Conservation (phyloP, 2,329 filamentous ascomycete species). For the Aspergillus jensenii region DNA sequence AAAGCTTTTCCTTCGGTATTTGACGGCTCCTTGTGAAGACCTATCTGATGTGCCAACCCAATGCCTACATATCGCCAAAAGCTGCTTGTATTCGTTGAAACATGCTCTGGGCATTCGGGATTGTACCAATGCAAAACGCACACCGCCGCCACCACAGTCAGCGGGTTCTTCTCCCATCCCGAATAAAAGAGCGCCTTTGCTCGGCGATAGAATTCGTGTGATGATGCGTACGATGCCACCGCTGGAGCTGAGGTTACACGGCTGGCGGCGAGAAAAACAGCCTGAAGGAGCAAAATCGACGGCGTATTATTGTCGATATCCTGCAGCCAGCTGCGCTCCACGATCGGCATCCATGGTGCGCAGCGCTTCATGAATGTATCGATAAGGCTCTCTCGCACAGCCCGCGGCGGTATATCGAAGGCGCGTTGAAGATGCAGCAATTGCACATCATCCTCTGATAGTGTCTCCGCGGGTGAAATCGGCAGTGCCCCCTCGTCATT, state of each 20-base stretch:
- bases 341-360: slow-evolving; percentile 34
- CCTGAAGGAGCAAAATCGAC: slow-evolving; percentile 1
- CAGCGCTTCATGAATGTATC: slow-evolving; percentile 33
- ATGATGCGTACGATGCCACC: slow-evolving; percentile 26
- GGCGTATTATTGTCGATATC: slow-evolving; percentile 24
- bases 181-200: slow-evolving; percentile 35
- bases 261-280: too few species aligned
- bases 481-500: too few species aligned
- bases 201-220: slow-evolving; percentile 33
- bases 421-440: too few species aligned
- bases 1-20: slow-evolving; percentile 21
- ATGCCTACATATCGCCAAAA: slow-evolving; percentile 47
- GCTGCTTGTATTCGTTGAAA: slow-evolving; percentile 45
- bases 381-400: slow-evolving; percentile 25
- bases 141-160: slow-evolving; percentile 32
- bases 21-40: slow-evolving; percentile 44
- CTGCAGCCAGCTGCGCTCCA: slow-evolving; percentile 32
- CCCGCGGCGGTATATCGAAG: too few species aligned
- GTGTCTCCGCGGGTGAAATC: too few species aligned
- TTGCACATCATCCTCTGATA: too few species aligned
- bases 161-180: slow-evolving; percentile 32
- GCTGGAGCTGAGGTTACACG: too few species aligned
- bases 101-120: slow-evolving; percentile 34
- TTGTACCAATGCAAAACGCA: slow-evolving; percentile 37
- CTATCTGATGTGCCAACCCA: slow-evolving; percentile 45